Base-by-base conservation (phyloP, 805 yeast genomes). In the Spathaspora arborariae region DNA sequence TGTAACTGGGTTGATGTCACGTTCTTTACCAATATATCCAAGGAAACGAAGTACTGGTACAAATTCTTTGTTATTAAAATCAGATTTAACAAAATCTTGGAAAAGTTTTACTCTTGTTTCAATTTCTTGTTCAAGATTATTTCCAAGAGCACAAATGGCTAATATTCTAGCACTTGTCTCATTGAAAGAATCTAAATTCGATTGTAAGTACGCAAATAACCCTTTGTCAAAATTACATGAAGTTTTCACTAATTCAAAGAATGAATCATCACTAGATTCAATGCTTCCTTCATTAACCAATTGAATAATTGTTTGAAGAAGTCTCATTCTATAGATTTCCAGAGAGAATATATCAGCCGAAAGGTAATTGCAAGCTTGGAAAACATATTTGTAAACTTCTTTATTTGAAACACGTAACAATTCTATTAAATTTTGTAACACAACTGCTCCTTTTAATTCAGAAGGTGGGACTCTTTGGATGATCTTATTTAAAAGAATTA, bases 21-120 rank as follows among this genome's bases (percentile, higher is more conserved):
- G 19, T 24, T 35, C 37, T 15, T 39, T 43, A 20, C 45, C 49
- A 24, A 78, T 65, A 47, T 73, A 72, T 4, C 84, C 86, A 44
- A 82, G 57, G 35, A 76, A 75, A 33, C 72, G 73, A 37, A 68
- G 59, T 39, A 64, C 63, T 53, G 73, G 75, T 1, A 66, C 49
- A 13, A 33, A 59, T 50, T 22, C 47, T 55, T 46, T 42, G 26
- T 45, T 35, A 20, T 47, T 33, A 22, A 68, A 33, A 13, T 47
- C 30, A 6, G 35, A 39, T n/a, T 37, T 16, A 16, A 26, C 46
- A 41, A 39, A 40, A 6, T 44, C 10, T 62, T 41, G 68, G 56
- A 7, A 70, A 61, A 45, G 71, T 72, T 47, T 26, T 30, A 71
- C 65, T 8, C 67, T 56, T 8, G 60, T 51, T 3, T 45, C 51